phyloP scores from a whole-genome alignment of 208 protist genomes.

The Trypanosoma melophagium region DNA sequence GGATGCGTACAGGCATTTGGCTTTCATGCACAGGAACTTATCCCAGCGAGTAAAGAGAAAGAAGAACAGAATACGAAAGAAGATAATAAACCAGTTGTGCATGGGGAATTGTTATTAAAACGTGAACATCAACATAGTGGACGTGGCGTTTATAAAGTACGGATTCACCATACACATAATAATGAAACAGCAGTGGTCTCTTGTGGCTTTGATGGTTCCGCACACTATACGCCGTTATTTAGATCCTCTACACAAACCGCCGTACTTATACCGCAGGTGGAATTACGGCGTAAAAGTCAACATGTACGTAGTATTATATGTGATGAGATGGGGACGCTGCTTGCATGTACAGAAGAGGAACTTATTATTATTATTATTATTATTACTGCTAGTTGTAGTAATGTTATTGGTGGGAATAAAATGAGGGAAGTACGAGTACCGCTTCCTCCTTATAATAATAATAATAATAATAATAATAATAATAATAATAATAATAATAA shows the following conservation, averaged over 20 bases:
- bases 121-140: slow-evolving; percentile 52
- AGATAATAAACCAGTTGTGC: not conserved
- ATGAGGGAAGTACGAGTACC: not conserved
- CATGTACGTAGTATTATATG: slow-evolving; percentile 25
- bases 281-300: not conserved
- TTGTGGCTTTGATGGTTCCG: slow-evolving; percentile 57
- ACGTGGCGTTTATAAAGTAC: slow-evolving; percentile 60
- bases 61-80: not conserved
- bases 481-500: slow-evolving; percentile 1
- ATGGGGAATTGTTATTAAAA: not conserved
- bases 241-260: not conserved
- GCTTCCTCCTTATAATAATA: too few relatives aligned
- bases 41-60: too few relatives aligned
- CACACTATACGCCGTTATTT: slow-evolving; percentile 25
- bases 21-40: slow-evolving; percentile 18
- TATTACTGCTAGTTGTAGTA: too few relatives aligned
- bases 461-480: slow-evolving; percentile 2
- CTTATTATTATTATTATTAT: slow-evolving; percentile 17
- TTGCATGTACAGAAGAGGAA: slow-evolving; percentile 27
- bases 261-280: not conserved
- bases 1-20: slow-evolving; percentile 45
- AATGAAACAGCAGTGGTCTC: slow-evolving; percentile 31
- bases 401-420: not conserved
- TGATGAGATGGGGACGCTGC: slow-evolving; percentile 16
- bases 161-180: slow-evolving; percentile 12